Conservation (phyloP, 352 stramenopile species). For the Lagenidium sp. region DNA sequence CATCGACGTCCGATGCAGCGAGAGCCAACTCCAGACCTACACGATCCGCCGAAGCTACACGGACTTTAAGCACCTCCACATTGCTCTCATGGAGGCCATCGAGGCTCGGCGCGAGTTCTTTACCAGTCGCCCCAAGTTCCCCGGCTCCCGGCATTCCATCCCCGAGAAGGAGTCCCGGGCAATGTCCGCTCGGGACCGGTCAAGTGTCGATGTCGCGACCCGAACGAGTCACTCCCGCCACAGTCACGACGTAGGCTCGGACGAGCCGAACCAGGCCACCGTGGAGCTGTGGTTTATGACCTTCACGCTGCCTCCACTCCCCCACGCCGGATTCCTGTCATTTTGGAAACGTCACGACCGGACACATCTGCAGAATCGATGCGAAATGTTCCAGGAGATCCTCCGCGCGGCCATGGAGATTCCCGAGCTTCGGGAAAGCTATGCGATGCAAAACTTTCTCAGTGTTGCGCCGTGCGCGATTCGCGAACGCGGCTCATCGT, state of each 20-base stretch:
- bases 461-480: slow-evolving; percentile 46
- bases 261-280: slow-evolving; percentile 32
- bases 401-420: slow-evolving; percentile 31
- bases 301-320: slow-evolving; percentile 61
- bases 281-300: slow-evolving; percentile 45
- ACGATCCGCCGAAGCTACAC: slow-evolving; percentile 81
- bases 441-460: slow-evolving; percentile 35
- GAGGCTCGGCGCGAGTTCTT: slow-evolving; percentile 45
- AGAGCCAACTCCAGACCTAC: slow-evolving; percentile 72
- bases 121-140: not conserved
- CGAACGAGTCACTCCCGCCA: not conserved
- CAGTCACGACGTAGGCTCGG: not conserved
- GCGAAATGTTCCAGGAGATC: slow-evolving; percentile 64
- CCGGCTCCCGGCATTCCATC: too few relatives aligned
- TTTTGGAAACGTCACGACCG: slow-evolving; percentile 80
- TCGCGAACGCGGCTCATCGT: slow-evolving; percentile 34
- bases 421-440: slow-evolving; percentile 23
- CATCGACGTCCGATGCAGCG: slow-evolving; percentile 68
- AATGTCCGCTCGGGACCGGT: slow-evolving; percentile 2
- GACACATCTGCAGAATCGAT: slow-evolving; percentile 58
- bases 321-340: slow-evolving; percentile 59
- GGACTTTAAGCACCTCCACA: slow-evolving; percentile 75
- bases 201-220: not conserved
- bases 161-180: too few relatives aligned
- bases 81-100: slow-evolving; percentile 52